Conservation (phyloP, 345 rosid species). For the Durio zibethinus region DNA sequence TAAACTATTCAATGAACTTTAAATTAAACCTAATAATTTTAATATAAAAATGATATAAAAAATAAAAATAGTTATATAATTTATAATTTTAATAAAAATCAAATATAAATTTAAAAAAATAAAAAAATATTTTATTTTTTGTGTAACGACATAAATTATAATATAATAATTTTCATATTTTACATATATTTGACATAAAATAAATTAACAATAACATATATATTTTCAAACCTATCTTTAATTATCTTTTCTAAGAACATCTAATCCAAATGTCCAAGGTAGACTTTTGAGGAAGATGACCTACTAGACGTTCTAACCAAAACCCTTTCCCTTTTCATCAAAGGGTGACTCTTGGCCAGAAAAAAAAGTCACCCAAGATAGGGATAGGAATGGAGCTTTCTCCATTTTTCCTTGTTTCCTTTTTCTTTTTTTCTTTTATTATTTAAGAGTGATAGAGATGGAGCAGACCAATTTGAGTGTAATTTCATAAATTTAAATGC, state of each 20-base stretch:
- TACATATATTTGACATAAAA: too few relatives aligned
- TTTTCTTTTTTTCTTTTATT: not conserved
- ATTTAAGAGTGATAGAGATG: not conserved
- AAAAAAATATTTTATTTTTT: too few relatives aligned
- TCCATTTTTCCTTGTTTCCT: not conserved
- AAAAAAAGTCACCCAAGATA: not conserved
- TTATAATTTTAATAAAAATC: too few relatives aligned
- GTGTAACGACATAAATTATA: too few relatives aligned
- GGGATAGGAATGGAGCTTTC: conserved; percentile 2
- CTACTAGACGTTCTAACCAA: too few relatives aligned
- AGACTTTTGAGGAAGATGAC: conserved; percentile 30
- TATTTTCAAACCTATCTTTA: too few relatives aligned
- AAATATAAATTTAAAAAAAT: too few relatives aligned
- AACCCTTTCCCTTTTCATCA: not conserved
- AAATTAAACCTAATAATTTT: too few relatives aligned
- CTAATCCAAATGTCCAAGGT: conserved; percentile 23
- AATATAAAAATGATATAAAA: too few relatives aligned
- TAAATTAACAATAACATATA: too few relatives aligned
- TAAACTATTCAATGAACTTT: conserved; percentile 10
- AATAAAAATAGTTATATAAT: too few relatives aligned
- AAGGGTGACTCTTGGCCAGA: not conserved
- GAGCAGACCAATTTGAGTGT: not conserved
- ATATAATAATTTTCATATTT: too few relatives aligned
- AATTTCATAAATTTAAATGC: not conserved
- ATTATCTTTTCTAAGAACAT: not conserved